Evolutionary conservation across 225 moss, liverwort and hornwort species (phyloP).

Genomic region (Neckera pumila): DNA sequence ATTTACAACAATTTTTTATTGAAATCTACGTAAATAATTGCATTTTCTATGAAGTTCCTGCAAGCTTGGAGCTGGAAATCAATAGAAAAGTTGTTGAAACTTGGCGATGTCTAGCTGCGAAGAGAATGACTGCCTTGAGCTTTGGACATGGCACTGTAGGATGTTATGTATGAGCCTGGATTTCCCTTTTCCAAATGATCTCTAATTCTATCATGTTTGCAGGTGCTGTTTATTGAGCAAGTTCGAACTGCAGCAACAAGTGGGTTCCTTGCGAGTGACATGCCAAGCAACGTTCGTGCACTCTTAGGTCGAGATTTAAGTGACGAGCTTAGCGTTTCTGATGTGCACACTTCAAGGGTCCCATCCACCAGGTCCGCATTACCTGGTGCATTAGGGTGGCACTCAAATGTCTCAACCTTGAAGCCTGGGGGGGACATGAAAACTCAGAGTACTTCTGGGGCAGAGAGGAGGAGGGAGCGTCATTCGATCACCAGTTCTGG

Average conservation of each 20-base stretch:
- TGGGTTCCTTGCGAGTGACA: conserved; percentile 39
- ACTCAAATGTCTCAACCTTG: conserved; percentile 41
- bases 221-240: conserved; percentile 84
- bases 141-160: no score
- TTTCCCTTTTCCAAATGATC: not conserved
- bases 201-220: not conserved
- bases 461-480: conserved; percentile 16
- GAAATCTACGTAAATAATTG: not conserved
- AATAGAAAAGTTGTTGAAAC: not conserved
- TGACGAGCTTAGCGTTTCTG: conserved; percentile 9
- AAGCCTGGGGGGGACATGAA: conserved; percentile 40
- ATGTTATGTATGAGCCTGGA: not conserved
- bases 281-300: conserved; percentile 48
- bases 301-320: conserved; percentile 42
- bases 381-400: conserved; percentile 35
- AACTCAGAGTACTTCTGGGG: not conserved
- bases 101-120: not conserved
- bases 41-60: not conserved
- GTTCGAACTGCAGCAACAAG: conserved; percentile 49
- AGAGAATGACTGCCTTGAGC: not conserved
- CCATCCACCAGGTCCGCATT: conserved; percentile 3
- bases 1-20: no score
- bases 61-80: not conserved
- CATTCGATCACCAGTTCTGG: not conserved
- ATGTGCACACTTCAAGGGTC: conserved; percentile 8